These are phyloP conservation scores for Leccinum obscurum DNA, from an alignment of 768 basidiomycete genomes.

Conservation along the genomic window DNA sequence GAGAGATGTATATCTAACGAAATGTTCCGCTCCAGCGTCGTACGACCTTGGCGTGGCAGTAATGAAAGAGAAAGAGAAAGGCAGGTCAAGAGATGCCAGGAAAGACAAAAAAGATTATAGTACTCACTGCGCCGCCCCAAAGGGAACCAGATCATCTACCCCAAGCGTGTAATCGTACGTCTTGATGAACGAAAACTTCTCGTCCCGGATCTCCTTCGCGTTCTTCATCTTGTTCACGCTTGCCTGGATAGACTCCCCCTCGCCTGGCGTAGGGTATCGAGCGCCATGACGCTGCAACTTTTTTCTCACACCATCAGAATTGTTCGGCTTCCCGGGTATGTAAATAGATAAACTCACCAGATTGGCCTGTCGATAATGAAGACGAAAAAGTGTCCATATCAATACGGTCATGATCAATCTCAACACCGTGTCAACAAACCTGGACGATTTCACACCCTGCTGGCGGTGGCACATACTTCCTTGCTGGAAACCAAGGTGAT, in stretches of 20 bases:
- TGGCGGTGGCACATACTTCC: background rate
- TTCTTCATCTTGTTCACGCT: constrained; percentile 55
- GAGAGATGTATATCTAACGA: constrained; percentile 50
- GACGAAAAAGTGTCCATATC: background rate
- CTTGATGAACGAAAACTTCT: constrained; percentile 50
- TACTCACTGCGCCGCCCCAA: constrained; percentile 64
- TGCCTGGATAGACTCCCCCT: constrained; percentile 40
- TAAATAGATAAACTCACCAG: background rate
- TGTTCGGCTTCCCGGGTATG: background rate
- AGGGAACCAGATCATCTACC: constrained; percentile 55
- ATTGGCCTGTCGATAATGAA: background rate
- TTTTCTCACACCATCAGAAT: background rate
- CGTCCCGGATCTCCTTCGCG: constrained; percentile 43
- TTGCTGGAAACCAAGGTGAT: background rate
- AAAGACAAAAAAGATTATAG: constrained; percentile 33
- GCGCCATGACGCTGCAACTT: background rate
- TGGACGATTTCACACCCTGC: background rate
- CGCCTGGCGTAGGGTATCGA: background rate
- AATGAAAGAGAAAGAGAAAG: background rate
- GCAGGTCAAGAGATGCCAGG: background rate
- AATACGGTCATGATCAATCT: background rate
- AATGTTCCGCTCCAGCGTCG: constrained; percentile 52
- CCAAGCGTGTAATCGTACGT: constrained; percentile 60
- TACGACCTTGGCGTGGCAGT: constrained; percentile 37
- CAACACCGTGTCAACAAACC: background rate